These are phyloP conservation scores for Hirschioporus abietinus DNA, from an alignment of 768 basidiomycete species.

Conservation along the genomic window DNA sequence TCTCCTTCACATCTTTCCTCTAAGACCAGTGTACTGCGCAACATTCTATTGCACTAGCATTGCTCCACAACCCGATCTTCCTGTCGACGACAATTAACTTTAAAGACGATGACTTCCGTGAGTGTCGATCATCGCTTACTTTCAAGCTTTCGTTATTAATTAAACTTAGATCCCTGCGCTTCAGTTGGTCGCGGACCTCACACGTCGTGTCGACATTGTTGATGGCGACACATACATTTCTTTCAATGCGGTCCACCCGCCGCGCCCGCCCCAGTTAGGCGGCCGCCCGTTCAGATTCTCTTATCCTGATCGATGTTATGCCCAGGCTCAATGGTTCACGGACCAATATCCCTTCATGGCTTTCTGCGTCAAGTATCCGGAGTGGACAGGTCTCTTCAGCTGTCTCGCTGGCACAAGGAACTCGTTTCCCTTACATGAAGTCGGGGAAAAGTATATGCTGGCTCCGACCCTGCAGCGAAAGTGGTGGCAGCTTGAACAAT, in stretches of 20 bases:
- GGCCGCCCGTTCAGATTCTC: not conserved
- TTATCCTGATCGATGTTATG: not conserved
- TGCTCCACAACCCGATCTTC: too few relatives aligned
- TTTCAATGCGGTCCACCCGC: not conserved
- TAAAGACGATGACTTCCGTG: too few relatives aligned
- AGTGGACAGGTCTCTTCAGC: not conserved
- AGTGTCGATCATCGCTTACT: too few relatives aligned
- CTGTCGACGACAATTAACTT: too few relatives aligned
- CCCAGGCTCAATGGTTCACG: not conserved
- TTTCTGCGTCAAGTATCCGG: not conserved
- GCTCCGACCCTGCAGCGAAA: not conserved
- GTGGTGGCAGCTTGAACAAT: not conserved
- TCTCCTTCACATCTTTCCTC: too few relatives aligned
- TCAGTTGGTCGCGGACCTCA: not conserved
- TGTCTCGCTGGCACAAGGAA: not conserved
- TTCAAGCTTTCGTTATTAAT: not conserved
- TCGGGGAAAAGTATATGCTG: not conserved
- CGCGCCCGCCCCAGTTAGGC: not conserved
- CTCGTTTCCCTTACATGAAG: not conserved
- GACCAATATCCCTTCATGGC: not conserved
- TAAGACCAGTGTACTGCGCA: too few relatives aligned
- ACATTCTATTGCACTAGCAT: too few relatives aligned
- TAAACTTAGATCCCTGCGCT: not conserved
- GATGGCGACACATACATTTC: not conserved
- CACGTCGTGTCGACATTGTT: not conserved